Evolutionary conservation across 352 stramenopile genomes (phyloP).

Genomic region (Globisporangium carolinianum): DNA sequence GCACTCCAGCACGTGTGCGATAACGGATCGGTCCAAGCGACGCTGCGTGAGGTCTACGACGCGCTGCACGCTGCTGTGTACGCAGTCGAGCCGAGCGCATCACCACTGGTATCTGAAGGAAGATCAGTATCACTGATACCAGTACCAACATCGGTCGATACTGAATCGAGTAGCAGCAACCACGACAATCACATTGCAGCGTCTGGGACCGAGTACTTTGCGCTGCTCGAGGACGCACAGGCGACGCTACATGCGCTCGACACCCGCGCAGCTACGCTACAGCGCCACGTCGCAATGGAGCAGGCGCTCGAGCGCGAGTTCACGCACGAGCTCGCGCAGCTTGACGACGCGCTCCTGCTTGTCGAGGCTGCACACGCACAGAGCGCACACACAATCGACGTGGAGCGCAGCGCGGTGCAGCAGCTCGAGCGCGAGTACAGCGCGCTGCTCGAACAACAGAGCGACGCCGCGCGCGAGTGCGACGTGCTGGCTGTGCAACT

Average conservation of each 20-base stretch:
- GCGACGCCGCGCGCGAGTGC: slow-evolving; percentile 32
- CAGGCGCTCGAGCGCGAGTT: slow-evolving; percentile 35
- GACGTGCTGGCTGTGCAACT: slow-evolving; percentile 32
- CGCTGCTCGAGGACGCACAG: slow-evolving; percentile 16
- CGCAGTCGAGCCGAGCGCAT: neutral
- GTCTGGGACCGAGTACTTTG: slow-evolving; percentile 16
- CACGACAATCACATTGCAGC: neutral
- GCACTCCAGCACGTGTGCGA: slow-evolving; percentile 17
- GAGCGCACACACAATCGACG: slow-evolving; percentile 33
- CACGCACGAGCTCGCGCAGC: slow-evolving; percentile 14
- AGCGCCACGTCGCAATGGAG: slow-evolving; percentile 42
- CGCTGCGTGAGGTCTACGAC: slow-evolving; percentile 16
- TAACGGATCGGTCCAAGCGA: slow-evolving; percentile 19
- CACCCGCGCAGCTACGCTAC: slow-evolving; percentile 10
- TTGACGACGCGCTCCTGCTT: slow-evolving; percentile 31
- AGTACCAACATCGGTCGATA: too few species aligned
- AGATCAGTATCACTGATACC: too few species aligned
- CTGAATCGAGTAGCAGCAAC: neutral
- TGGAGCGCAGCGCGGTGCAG: slow-evolving; percentile 24
- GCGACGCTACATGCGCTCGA: slow-evolving; percentile 8
- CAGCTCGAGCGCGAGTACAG: slow-evolving; percentile 49
- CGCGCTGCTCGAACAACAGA: slow-evolving; percentile 34
- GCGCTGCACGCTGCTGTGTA: slow-evolving; percentile 20
- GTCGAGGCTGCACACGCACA: slow-evolving; percentile 18
- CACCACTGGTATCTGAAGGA: too few species aligned